Evolutionary conservation across 352 stramenopile species (phyloP).

Genomic region (Phytophthora idaei): DNA sequence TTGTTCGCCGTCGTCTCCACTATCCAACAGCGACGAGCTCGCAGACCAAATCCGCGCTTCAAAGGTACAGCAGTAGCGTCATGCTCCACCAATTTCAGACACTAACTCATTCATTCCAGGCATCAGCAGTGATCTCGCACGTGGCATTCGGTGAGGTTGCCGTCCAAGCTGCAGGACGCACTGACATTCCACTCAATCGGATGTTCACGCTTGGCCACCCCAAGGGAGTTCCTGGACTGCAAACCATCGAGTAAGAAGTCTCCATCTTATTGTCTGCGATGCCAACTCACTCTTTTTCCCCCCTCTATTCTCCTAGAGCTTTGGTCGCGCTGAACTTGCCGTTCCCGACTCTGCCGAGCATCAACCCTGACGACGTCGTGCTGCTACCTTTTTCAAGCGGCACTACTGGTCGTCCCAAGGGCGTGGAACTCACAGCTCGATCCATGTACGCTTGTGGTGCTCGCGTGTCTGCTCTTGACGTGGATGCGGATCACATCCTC

Average conservation of each 20-base stretch:
- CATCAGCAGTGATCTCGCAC: conserved; percentile 40
- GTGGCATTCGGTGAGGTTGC: conserved; percentile 31
- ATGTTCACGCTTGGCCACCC: conserved; percentile 39
- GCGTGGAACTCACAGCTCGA: conserved; percentile 86
- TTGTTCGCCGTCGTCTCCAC: conserved; percentile 45
- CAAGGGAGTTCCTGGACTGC: conserved; percentile 3
- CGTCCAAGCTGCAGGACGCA: conserved; percentile 23
- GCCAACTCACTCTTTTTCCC: background rate
- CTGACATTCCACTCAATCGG: conserved; percentile 8
- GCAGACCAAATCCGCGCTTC: conserved; percentile 39
- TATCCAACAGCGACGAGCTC: conserved; percentile 44
- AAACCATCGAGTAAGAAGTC: conserved; percentile 39
- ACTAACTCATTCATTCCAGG: conserved; percentile 13
- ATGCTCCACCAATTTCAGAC: background rate
- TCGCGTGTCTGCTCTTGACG: conserved; percentile 49
- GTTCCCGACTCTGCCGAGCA: conserved; percentile 18
- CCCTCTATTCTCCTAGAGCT: background rate
- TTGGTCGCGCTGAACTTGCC: conserved; percentile 27
- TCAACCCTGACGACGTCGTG: conserved; percentile 27
- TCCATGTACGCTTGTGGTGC: conserved; percentile 80
- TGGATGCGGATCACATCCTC: conserved; percentile 37
- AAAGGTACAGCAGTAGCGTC: conserved; percentile 21
- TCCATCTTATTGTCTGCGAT: background rate
- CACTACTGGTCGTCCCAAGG: conserved; percentile 89
- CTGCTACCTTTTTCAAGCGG: conserved; percentile 92